phyloP scores from a whole-genome alignment of 2,329 filamentous ascomycete genomes.

The Exserohilum rostratum region DNA sequence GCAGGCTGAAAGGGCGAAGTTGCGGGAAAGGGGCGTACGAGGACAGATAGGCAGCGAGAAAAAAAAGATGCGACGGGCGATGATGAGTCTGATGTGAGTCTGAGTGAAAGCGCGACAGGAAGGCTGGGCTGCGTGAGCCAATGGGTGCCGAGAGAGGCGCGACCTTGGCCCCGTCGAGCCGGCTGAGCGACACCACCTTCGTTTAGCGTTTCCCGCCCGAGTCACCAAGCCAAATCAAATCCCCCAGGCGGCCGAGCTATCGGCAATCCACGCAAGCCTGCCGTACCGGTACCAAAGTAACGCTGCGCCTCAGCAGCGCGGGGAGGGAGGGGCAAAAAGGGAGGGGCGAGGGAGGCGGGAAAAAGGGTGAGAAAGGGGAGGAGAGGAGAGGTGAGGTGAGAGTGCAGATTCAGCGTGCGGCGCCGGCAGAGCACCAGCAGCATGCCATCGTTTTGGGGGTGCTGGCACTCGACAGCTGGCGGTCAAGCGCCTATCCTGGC shows the following conservation, averaged over 20 bases:
- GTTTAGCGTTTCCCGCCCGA: conserved; percentile 11
- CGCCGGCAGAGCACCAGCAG: conserved; percentile 22
- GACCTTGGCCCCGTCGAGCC: conserved; percentile 5
- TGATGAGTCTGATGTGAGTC: conserved; percentile 26
- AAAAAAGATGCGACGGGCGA: conserved; percentile 4
- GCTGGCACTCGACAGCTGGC: conserved; percentile 24
- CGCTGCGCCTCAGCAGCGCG: conserved; percentile 19
- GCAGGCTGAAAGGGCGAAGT: conserved; percentile 16
- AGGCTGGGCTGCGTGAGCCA: conserved; percentile 18
- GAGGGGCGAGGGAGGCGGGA: conserved; percentile 16
- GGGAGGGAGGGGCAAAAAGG: conserved; percentile 5
- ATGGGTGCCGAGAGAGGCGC: conserved; percentile 14
- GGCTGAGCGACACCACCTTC: conserved; percentile 12
- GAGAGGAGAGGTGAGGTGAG: conserved; percentile 4
- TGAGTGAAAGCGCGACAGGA: conserved; percentile 15
- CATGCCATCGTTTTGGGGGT: conserved; percentile 19
- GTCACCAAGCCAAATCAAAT: conserved; percentile 9
- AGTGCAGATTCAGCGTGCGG: background rate
- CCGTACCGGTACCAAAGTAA: conserved; percentile 9
- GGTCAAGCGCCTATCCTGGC: conserved; percentile 28
- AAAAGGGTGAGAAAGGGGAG: conserved; percentile 15
- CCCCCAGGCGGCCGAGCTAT: conserved; percentile 5
- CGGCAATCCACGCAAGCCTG: conserved; percentile 18
- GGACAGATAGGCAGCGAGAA: conserved; percentile 3
- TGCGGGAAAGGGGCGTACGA: background rate